A percentile compares a stretch with the other conserved stretches of the same genome.
Conservation (phyloP, 2,329 filamentous ascomycete genomes). For the Aspergillus sp. region DNA sequence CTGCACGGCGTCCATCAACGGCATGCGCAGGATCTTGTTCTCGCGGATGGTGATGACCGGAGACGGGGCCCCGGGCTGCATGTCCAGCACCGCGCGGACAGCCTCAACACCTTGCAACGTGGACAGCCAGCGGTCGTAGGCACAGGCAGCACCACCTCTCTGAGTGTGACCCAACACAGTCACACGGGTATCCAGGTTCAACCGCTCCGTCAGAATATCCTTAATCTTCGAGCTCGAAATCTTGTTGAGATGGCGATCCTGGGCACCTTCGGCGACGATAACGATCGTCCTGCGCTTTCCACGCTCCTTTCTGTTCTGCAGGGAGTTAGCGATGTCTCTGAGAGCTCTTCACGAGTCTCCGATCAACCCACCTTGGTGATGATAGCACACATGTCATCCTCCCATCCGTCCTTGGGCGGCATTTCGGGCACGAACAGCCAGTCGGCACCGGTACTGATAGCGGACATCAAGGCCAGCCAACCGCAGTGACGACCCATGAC, state of each 20-base stretch:
- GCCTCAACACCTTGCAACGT: slow-evolving; percentile 94
- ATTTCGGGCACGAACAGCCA: slow-evolving; percentile 97
- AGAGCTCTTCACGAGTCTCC: too few species aligned
- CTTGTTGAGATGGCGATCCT: slow-evolving; percentile 79
- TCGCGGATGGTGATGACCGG: slow-evolving; percentile 96
- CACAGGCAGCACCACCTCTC: slow-evolving; percentile 85
- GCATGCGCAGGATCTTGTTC: slow-evolving; percentile 93
- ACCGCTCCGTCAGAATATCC: slow-evolving; percentile 77
- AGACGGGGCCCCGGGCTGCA: slow-evolving; percentile 83
- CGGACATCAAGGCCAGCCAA: slow-evolving; percentile 95
- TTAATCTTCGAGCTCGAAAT: slow-evolving; percentile 82
- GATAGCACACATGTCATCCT: slow-evolving; percentile 79
- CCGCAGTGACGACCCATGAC: slow-evolving; percentile 99
- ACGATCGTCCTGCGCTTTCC: slow-evolving; percentile 98
- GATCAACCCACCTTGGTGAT: slow-evolving; percentile 62
- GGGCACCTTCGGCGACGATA: slow-evolving; percentile 93
- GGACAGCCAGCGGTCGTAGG: slow-evolving; percentile 90
- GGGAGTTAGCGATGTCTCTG: not conserved
- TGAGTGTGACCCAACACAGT: slow-evolving; percentile 98
- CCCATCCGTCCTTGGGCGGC: slow-evolving; percentile 84
- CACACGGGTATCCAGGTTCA: slow-evolving; percentile 86
- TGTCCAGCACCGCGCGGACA: slow-evolving; percentile 86
- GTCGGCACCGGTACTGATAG: slow-evolving; percentile 91
- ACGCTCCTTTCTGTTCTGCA: slow-evolving; percentile 71
- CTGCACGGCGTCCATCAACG: slow-evolving; percentile 83